Base-by-base conservation (phyloP, 208 protist species). In the Porcisia deanei region DNA sequence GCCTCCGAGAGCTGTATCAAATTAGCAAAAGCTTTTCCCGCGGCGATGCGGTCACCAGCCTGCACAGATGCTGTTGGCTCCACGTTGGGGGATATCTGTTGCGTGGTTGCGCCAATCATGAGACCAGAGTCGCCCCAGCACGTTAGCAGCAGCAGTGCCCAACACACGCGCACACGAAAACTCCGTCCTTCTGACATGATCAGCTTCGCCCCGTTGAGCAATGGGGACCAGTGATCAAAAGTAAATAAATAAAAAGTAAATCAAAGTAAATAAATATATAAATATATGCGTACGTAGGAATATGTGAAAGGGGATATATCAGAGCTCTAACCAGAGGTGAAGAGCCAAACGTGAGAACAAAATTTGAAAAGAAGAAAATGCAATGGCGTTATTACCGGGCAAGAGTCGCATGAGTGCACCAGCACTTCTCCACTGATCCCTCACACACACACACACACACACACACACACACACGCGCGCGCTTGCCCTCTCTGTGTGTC, bases 1-100 rank as follows among this genome's bases (percentile, higher is more conserved):
- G 77, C 77, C 54, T 82, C 77, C 8, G 77, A 70, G 14, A 82
- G 41, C 49, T 82, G 77, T 1, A 74, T 43, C 16, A 82, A 39
- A 41, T 77, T 57, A 7, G 68, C 34, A 18, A 61, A 54, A 5
- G 53, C 5, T 25, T 18, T 9, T 47, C 45, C 34, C 8, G 10
- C 45, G 12, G 6, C n/a, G 49, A 18, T 39, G 25, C 45, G 5
- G 12, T 74, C 59, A 30, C 53, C 61, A 20, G 52, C 37, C 37
- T 47, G 63, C 41, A 1, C 41, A 8, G 41, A 18, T 34, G 18
- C 63, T 8, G 25, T 34, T 67, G 7, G 37, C 41, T 34, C 63
- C 9, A 8, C 41, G 16, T 67, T 22, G 3, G 63, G 14, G 41
- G 10, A 43, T 20, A 25, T 18, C 20, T 6, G 41, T 22, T 52